phyloP scores from a whole-genome alignment of 2,329 filamentous ascomycete genomes.

The Cylindrodendrum hubeiense region DNA sequence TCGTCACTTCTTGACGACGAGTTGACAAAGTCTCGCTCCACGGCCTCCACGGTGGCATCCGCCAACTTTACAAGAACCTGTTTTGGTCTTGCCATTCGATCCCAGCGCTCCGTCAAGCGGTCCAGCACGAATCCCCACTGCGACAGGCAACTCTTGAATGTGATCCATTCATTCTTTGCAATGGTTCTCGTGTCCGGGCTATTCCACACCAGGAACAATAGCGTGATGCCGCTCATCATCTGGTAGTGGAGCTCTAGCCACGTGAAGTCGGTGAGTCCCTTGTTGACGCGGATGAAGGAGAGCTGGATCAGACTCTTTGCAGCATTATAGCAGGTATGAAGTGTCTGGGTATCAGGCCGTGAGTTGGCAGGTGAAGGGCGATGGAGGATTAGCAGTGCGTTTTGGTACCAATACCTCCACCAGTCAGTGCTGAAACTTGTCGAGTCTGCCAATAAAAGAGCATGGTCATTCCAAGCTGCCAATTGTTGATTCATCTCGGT shows the following conservation, averaged over 20 bases:
- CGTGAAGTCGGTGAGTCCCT: slow-evolving; percentile 33
- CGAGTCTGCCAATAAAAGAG: not conserved
- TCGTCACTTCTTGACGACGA: slow-evolving; percentile 13
- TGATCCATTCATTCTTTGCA: slow-evolving; percentile 34
- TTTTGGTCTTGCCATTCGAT: slow-evolving; percentile 24
- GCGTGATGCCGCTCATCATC: slow-evolving; percentile 40
- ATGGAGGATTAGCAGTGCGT: slow-evolving; percentile 38
- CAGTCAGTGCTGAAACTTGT: slow-evolving; percentile 28
- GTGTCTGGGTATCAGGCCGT: slow-evolving; percentile 13
- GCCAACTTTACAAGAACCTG: slow-evolving; percentile 24
- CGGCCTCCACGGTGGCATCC: slow-evolving; percentile 24
- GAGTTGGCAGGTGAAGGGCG: slow-evolving; percentile 30
- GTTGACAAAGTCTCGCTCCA: slow-evolving; percentile 21
- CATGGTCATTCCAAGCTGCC: slow-evolving; percentile 16
- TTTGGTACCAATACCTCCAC: slow-evolving; percentile 40
- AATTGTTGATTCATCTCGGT: slow-evolving; percentile 9
- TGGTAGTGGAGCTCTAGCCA: slow-evolving; percentile 42
- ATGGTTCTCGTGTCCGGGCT: slow-evolving; percentile 15
- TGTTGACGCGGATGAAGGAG: slow-evolving; percentile 33
- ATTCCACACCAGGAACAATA: slow-evolving; percentile 36
- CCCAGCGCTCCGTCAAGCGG: slow-evolving; percentile 33
- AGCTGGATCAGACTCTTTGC: slow-evolving; percentile 38
- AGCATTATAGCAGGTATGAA: slow-evolving; percentile 31
- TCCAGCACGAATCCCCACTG: slow-evolving; percentile 38
- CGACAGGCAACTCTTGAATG: slow-evolving; percentile 39